Conservation (phyloP, 768 basidiomycete genomes). For the Royoungia palumana region DNA sequence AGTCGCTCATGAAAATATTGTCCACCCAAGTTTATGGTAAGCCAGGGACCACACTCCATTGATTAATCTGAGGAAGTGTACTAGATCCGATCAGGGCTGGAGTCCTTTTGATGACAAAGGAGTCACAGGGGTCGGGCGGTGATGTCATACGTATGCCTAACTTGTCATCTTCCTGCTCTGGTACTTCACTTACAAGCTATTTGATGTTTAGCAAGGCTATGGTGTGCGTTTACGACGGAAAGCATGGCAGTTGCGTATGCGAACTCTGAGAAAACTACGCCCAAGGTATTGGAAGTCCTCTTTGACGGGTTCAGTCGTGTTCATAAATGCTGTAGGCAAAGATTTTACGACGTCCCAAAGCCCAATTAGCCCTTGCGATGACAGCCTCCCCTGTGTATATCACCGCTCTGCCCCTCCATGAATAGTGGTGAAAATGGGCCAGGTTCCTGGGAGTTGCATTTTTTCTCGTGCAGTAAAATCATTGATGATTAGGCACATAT, state of each 20-base stretch:
- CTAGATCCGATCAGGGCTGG: conserved; percentile 44
- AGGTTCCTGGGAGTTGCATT: not conserved
- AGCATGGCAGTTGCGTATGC: conserved; percentile 80
- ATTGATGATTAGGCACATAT: not conserved
- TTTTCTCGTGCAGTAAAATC: not conserved
- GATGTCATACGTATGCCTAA: conserved; percentile 28
- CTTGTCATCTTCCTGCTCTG: no score
- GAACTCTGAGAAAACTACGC: conserved; percentile 48
- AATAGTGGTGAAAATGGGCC: conserved; percentile 6
- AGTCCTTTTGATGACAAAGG: conserved; percentile 57
- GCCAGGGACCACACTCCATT: conserved; percentile 16
- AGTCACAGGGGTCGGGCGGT: conserved; percentile 28
- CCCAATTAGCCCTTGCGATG: not conserved
- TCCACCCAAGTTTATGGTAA: conserved; percentile 50
- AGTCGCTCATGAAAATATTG: conserved; percentile 45
- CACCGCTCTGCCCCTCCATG: conserved; percentile 45
- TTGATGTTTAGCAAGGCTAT: conserved; percentile 52
- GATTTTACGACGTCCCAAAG: conserved; percentile 31
- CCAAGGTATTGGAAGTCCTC: conserved; percentile 46
- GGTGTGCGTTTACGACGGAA: conserved; percentile 81
- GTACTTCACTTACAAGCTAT: not conserved
- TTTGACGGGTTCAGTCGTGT: not conserved
- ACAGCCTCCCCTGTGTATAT: conserved; percentile 50
- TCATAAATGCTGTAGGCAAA: conserved; percentile 22
- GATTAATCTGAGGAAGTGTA: not conserved